Conservation (phyloP, 176 grass and related monocot genomes). For the Cymbopogon citratus region DNA sequence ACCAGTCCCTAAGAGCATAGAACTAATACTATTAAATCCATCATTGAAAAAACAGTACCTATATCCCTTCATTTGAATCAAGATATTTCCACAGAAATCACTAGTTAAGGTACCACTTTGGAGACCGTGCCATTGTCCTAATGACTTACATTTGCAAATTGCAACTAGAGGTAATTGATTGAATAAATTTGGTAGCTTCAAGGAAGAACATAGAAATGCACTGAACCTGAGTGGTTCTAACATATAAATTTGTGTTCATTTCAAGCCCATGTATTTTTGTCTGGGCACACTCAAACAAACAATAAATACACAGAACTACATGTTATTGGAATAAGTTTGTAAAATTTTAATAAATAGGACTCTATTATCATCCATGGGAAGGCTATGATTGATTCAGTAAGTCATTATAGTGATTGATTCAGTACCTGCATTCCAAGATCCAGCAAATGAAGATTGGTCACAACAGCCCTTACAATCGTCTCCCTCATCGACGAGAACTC, state of each 20-base stretch:
- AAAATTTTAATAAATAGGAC: not conserved
- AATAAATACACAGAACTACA: conserved; percentile 3
- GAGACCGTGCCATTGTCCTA: not conserved
- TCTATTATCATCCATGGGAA: not conserved
- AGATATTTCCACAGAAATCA: not conserved
- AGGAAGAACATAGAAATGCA: conserved; percentile 6
- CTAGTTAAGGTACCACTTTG: not conserved
- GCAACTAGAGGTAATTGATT: not conserved
- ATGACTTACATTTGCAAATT: not conserved
- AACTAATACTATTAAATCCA: not conserved
- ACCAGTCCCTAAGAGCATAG: not conserved
- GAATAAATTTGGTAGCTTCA: not conserved
- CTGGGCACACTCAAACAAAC: conserved; percentile 14
- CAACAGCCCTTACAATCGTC: conserved; percentile 89
- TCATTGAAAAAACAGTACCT: not conserved
- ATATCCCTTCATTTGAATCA: not conserved
- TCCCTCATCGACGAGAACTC: conserved; percentile 97
- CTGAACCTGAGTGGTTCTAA: not conserved
- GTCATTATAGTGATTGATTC: not conserved
- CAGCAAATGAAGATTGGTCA: conserved; percentile 92
- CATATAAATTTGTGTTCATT: not conserved
- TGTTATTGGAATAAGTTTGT: not conserved
- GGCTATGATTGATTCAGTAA: not conserved
- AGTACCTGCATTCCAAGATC: conserved; percentile 97
- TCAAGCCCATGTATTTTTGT: not conserved